Evolutionary conservation across 176 grass and related monocot genomes (phyloP), one percentile per base, ranked within the genome.

Genomic region (Chloris gayana): DNA sequence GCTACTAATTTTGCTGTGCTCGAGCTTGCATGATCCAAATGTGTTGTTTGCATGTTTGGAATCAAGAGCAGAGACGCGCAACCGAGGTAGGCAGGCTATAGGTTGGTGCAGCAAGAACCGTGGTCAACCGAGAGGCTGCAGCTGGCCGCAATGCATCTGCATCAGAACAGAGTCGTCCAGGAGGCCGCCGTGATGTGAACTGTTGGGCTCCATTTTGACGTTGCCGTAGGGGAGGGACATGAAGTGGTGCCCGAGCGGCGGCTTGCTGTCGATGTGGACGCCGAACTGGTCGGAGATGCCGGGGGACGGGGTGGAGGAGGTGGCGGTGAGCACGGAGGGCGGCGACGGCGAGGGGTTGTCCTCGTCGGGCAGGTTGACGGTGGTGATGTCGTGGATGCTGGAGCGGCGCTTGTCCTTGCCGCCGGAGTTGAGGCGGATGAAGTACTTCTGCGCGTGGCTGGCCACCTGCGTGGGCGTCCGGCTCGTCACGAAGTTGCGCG

Each of bases 371-470:
- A 99, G 82, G 85, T 96, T 99, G 82, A 89, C 87, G 26, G 97
- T 99, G 39, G 97, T 99, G 88, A 99, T 99, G 77, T 99, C 97
- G 84, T 99, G 97, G 79, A 99, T 99, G 91, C 97, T 99, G 70
- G 97, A 96, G 30, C 97, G 90, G 64, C 97, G 89, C 88, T 99
- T 99, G 84, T 99, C 97, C 80, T 96, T 99, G 54, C 93, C 93
- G 31, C 97, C 88, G 45, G 97, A 99, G 76, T 91, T 96, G 62
- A 93, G 97, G 12, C 97, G 86, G 79, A 99, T 93, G 91, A 93
- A 99, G 87, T 99, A 99, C 84, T 99, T 99, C 79, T 99, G 97
- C 15, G 97, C 97, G 84, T 99, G 97, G 87, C 97, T 99, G 29
- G 97, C 93, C 5, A 99, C 97, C 87, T 99, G 97, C 58, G 97